A percentile compares a stretch with the other conserved stretches of the same genome.
phyloP scores from a whole-genome alignment of 2,329 filamentous ascomycete species.

The Diaporthe sp. region DNA sequence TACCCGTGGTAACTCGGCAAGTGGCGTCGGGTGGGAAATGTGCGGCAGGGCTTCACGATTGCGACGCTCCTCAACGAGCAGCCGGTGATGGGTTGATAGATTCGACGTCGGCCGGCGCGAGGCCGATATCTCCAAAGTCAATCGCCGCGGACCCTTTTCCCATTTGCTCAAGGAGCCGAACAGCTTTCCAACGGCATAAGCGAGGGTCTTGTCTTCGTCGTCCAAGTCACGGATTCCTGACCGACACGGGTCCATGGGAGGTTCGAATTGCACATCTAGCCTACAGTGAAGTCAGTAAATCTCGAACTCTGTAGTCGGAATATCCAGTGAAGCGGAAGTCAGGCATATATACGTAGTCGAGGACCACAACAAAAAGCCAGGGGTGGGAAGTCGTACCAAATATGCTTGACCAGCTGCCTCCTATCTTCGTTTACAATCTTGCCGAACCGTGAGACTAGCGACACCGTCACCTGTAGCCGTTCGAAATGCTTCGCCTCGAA shows the following conservation, averaged over 20 bases:
- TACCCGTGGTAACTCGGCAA: neutral
- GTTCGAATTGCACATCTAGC: neutral
- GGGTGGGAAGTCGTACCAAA: neutral
- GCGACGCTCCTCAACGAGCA: neutral
- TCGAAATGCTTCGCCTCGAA: constrained; percentile 4
- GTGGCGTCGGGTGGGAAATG: neutral
- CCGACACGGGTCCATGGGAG: neutral
- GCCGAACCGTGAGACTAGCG: neutral
- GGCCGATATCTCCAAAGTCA: neutral
- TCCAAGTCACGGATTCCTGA: neutral
- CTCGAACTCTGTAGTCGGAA: no score
- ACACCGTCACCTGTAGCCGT: neutral
- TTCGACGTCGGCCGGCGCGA: neutral
- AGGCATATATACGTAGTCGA: neutral
- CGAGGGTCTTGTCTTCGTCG: neutral
- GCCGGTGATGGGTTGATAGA: neutral
- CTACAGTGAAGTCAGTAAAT: neutral
- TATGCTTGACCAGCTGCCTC: neutral
- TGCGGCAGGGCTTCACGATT: neutral
- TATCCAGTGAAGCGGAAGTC: neutral
- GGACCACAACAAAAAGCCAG: neutral
- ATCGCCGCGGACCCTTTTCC: neutral
- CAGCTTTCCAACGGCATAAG: neutral
- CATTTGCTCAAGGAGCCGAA: neutral
- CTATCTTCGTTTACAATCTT: neutral